These are phyloP conservation scores for Canavalia ensiformis DNA, from an alignment of 306 rosid genomes.

Conservation along the genomic window DNA sequence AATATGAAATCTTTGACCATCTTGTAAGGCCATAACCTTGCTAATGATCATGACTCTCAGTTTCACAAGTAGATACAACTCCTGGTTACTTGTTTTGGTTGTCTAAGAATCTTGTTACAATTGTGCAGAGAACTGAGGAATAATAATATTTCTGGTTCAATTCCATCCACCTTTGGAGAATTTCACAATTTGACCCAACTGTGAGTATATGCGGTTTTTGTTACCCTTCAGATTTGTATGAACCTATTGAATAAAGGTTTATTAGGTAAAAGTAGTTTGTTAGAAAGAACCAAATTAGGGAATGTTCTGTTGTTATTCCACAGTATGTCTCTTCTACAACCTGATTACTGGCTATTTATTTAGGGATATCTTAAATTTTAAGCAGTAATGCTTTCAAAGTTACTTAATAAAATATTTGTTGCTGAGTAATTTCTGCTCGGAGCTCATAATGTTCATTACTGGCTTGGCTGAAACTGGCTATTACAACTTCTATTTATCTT, in stretches of 20 bases:
- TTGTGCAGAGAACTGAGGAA: constrained; percentile 76
- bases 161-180: constrained; percentile 77
- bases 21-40: constrained; percentile 60
- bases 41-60: constrained; percentile 14
- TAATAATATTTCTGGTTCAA: constrained; percentile 70
- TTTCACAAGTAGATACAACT: constrained; percentile 17
- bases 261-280: background rate
- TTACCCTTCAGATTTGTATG: background rate
- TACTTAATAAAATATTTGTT: constrained; percentile 13
- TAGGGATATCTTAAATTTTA: background rate
- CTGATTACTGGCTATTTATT: background rate
- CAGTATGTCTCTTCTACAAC: background rate
- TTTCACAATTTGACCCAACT: constrained; percentile 4
- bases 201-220: background rate
- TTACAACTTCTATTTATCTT: background rate
- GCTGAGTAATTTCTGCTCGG: background rate
- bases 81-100: background rate
- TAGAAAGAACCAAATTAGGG: background rate
- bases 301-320: background rate
- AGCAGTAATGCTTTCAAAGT: background rate
- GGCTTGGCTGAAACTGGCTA: background rate
- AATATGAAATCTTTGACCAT: constrained; percentile 69
- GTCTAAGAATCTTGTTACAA: constrained; percentile 32
- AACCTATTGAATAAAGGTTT: background rate
- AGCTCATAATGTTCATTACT: background rate